A percentile compares a stretch with the other conserved stretches of the same genome.
Evolutionary conservation across 73 alveolate genomes (phyloP).

Genomic region (Tetrahymena malaccensis): DNA sequence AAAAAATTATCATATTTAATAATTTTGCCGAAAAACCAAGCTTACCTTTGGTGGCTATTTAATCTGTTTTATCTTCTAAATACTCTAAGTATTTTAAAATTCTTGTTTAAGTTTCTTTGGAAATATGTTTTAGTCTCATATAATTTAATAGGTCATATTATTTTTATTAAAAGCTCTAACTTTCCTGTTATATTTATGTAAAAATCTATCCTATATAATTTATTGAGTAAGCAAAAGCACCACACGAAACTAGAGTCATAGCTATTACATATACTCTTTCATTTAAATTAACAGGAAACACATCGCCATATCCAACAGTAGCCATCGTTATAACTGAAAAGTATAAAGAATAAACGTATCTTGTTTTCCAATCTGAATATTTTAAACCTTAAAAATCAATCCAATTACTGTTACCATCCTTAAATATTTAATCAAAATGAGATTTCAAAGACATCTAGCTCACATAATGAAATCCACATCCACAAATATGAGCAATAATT

Average conservation of each 20-base stretch:
- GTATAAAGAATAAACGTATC: conserved; percentile 24
- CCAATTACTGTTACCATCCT: conserved; percentile 6
- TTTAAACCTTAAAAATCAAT: background rate
- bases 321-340: conserved; percentile 24
- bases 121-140: background rate
- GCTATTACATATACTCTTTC: conserved; percentile 7
- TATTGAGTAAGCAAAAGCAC: conserved; percentile 20
- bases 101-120: background rate
- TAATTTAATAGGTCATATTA: background rate
- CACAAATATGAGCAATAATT: conserved; percentile 25
- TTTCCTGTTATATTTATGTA: background rate
- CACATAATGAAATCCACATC: conserved; percentile 31
- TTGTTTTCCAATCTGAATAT: conserved; percentile 9
- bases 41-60: background rate
- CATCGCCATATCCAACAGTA: conserved; percentile 42
- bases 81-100: background rate
- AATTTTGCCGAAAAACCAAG: too few relatives aligned
- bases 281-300: background rate
- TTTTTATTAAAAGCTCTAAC: background rate
- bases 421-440: background rate
- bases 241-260: conserved; percentile 19
- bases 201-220: conserved; percentile 23
- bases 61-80: background rate
- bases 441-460: background rate
- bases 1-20: too few relatives aligned